phyloP scores from a whole-genome alignment of 495 filamentous ascomycete species.

The Lasiosphaeria ovina region DNA sequence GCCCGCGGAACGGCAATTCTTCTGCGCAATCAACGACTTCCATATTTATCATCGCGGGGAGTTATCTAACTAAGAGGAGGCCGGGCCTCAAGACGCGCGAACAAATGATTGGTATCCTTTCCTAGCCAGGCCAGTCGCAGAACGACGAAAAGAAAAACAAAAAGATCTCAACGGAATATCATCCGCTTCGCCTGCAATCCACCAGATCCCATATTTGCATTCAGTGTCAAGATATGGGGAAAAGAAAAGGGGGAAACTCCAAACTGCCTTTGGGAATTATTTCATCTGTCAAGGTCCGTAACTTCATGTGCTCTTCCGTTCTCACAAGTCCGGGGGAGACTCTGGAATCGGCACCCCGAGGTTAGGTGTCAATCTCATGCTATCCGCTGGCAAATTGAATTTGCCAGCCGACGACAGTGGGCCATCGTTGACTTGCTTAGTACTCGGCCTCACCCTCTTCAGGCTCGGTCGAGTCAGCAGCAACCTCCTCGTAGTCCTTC shows the following conservation, averaged over 20 bases:
- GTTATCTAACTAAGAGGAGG: background rate
- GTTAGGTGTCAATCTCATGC: background rate
- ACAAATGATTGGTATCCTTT: slow-evolving; percentile 3
- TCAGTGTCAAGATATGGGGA: background rate
- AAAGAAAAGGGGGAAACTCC: background rate
- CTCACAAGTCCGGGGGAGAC: background rate
- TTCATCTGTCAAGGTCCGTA: background rate
- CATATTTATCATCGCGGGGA: background rate
- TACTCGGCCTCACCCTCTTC: slow-evolving; percentile 72
- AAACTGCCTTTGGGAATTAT: background rate
- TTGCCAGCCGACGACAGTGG: slow-evolving; percentile 9
- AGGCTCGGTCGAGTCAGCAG: slow-evolving; percentile 62
- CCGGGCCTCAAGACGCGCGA: background rate
- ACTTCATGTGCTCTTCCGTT: background rate
- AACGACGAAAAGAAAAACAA: background rate
- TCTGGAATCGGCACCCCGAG: background rate
- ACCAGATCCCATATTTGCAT: too few relatives aligned
- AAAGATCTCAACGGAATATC: background rate
- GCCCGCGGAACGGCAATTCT: too few relatives aligned
- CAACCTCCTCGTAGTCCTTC: slow-evolving; percentile 93
- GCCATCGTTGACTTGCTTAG: slow-evolving; percentile 40
- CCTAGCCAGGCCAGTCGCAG: background rate
- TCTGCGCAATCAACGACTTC: background rate
- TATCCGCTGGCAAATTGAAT: background rate
- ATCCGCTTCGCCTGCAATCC: background rate